These are phyloP conservation scores for Plasmodium malariae DNA, from an alignment of 169 alveolate genomes.

Conservation along the genomic window DNA sequence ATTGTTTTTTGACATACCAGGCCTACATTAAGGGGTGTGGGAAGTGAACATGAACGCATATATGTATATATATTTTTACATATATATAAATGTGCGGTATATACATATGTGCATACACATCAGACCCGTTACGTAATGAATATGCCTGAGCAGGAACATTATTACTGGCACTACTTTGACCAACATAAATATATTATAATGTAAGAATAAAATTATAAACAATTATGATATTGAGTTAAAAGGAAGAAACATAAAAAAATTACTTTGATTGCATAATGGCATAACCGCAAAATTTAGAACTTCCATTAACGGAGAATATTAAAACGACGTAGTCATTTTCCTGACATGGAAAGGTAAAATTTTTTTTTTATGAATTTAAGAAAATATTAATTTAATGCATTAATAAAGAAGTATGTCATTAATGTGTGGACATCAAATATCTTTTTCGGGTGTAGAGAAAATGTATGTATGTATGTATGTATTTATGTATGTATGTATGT, in stretches of 20 bases:
- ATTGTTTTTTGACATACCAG: constrained; percentile 78
- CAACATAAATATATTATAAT: no score
- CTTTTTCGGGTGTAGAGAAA: no score
- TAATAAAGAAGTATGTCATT: not conserved
- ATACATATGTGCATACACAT: no score
- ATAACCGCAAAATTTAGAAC: constrained; percentile 82
- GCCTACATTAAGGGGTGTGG: constrained; percentile 76
- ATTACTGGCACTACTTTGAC: no score
- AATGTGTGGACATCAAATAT: no score
- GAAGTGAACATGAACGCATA: not conserved
- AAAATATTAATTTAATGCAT: not conserved
- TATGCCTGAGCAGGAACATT: no score
- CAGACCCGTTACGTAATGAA: no score
- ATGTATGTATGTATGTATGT: not conserved
- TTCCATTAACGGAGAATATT: constrained; percentile 81
- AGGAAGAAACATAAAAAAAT: not conserved
- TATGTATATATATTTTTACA: not conserved
- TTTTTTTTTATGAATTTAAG: not conserved
- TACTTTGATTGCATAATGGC: constrained; percentile 82
- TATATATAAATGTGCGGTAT: no score
- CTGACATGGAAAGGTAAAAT: constrained; percentile 29
- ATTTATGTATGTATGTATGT: not conserved
- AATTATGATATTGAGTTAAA: not conserved
- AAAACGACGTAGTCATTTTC: constrained; percentile 81
- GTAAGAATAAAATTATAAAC: not conserved